Base-by-base conservation (phyloP, 352 stramenopile species). In the Phytopythium helicoides region DNA sequence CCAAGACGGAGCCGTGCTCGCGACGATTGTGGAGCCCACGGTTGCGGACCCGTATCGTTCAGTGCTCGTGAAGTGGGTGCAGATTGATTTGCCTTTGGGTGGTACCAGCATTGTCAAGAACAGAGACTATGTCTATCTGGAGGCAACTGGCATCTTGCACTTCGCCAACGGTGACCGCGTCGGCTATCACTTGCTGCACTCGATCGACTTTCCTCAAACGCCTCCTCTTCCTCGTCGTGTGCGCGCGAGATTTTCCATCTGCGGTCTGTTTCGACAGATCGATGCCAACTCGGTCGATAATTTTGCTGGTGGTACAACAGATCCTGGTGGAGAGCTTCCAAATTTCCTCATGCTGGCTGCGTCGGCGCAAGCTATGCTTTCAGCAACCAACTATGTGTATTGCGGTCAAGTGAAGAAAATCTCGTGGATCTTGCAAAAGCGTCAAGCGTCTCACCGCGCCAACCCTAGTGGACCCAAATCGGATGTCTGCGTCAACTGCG, bases 261-360 rank as follows among this genome's bases (percentile, higher is more conserved):
- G 71, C 35, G 68, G 48, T 9, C 69, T 89, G 52, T 86, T 79
- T 46, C n/a, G n/a, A n/a, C n/a, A n/a, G n/a, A n/a, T n/a, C n/a
- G n/a, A n/a, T n/a, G n/a, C n/a, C n/a, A n/a, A n/a, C n/a, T n/a
- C n/a, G n/a, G n/a, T n/a, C n/a, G n/a, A n/a, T n/a, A n/a, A n/a
- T n/a, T n/a, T n/a, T n/a, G n/a, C n/a, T n/a, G n/a, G n/a, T n/a
- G n/a, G n/a, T n/a, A n/a, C n/a, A n/a, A n/a, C n/a, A n/a, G n/a
- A n/a, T n/a, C n/a, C n/a, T n/a, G n/a, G n/a, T n/a, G n/a, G n/a
- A n/a, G n/a, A n/a, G n/a, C n/a, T 68, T 69, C 4, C 78, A 87
- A 61, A 68, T 31, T 26, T 58, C 0, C 35, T 71, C 9, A 51
- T 71, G 45, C 35, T 71, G 18, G 38, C 61, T 0, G 66, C 51